Evolutionary conservation across 1,139 yeast species (phyloP), one percentile per base, ranked within the genome.

Genomic region (Suhomyces taliae): DNA sequence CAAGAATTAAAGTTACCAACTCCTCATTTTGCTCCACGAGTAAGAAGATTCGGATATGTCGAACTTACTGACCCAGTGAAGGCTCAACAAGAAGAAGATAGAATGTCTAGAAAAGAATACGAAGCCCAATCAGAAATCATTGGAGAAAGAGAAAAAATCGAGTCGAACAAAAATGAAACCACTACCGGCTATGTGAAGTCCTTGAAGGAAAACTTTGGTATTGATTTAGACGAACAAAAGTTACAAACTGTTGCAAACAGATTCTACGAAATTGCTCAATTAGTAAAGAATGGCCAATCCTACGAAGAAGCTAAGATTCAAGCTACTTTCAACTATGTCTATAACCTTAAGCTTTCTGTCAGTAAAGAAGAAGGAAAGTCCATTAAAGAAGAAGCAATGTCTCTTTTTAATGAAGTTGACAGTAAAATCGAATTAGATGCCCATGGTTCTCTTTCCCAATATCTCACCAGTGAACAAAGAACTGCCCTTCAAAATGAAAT

Each of bases 1-100:
- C 77, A 78, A 53, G 86, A 83, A 5, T 70, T 81, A 39, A 70
- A 74, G 49, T 77, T 93, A 41, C 99, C 99, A 34, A 83, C 90
- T 9, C 89, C 95, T 8, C 98, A 93, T 65, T 91, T 91, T 66
- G 85, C 78, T 27, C 97, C 98, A 41, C 79, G 93, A 43, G 74
- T 81, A 27, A 82, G 99, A 70, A 78, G 98, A 66, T 84, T 93
- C 58, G 98, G 98, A 0, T 83, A 81, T 57, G 76, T 69, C 12
- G 73, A 79, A 41, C 69, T 90, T 32, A 65, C 62, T 14, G 82
- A 84, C 54, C 67, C 72, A 8, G 70, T 61, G 34, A 74, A 71
- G 49, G 87, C 90, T 2, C 65, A 67, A 41, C 71, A 71, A 47
- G 96, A 87, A 65, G 81, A 76, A 60, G 68, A 66, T 11, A 75